phyloP scores from a whole-genome alignment of 2,329 filamentous ascomycete species.

The Xylaria polymorpha region DNA sequence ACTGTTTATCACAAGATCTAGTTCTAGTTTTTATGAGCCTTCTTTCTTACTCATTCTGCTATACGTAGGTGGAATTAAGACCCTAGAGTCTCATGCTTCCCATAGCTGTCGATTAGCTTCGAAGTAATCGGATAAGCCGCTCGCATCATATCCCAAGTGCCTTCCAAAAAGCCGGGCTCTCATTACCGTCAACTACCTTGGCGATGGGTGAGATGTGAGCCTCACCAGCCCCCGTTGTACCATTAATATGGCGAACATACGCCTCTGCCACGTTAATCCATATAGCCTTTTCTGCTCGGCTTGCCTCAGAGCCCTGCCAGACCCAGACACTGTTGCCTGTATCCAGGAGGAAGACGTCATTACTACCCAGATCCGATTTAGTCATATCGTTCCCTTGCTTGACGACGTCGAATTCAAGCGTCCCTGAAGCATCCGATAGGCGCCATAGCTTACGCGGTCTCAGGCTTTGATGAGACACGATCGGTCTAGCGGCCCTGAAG shows the following conservation, averaged over 20 bases:
- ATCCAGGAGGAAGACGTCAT: constrained; percentile 73
- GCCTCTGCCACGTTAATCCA: constrained; percentile 71
- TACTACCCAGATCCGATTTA: constrained; percentile 63
- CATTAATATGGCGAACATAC: constrained; percentile 61
- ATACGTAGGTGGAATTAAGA: too few relatives aligned
- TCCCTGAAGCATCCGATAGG: constrained; percentile 71
- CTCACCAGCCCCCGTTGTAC: constrained; percentile 47
- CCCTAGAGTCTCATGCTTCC: too few relatives aligned
- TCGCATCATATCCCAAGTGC: constrained; percentile 52
- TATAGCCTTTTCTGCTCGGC: constrained; percentile 66
- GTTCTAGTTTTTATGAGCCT: too few relatives aligned
- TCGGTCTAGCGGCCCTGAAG: constrained; percentile 40
- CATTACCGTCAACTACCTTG: constrained; percentile 67
- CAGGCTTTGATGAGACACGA: constrained; percentile 36
- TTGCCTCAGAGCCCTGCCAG: constrained; percentile 72
- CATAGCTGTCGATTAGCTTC: not conserved
- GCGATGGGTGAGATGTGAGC: constrained; percentile 63
- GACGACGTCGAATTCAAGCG: constrained; percentile 67
- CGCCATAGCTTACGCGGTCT: constrained; percentile 64
- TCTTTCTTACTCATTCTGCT: too few relatives aligned
- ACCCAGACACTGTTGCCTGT: constrained; percentile 70
- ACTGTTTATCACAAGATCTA: too few relatives aligned
- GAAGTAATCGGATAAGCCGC: not conserved
- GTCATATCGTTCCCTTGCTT: constrained; percentile 64
- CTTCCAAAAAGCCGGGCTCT: constrained; percentile 64